Evolutionary conservation across 257 asterid species (phyloP).

Genomic region (Lavandula angustifolia): DNA sequence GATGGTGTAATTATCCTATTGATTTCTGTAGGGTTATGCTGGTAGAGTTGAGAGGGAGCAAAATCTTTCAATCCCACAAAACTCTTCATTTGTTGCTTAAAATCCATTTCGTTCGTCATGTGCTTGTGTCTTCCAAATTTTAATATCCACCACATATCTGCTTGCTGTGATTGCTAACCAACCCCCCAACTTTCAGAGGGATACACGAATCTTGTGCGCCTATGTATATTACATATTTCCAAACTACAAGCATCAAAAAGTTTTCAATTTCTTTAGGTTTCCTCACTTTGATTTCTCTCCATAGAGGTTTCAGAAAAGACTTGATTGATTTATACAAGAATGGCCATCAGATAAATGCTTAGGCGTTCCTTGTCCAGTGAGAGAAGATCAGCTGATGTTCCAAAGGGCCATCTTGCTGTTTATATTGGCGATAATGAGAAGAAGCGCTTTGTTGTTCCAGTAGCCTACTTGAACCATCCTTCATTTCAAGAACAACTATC

Average conservation of each 20-base stretch:
- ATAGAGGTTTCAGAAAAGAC: background rate
- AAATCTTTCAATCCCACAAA: background rate
- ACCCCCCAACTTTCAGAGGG: background rate
- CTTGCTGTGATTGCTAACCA: background rate
- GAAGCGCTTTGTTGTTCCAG: constrained; percentile 14
- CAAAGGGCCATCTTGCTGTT: constrained; percentile 2
- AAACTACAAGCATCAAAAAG: constrained; percentile 2
- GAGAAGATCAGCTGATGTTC: constrained; percentile 30
- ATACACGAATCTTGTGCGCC: background rate
- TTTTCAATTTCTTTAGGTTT: background rate
- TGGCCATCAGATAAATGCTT: constrained; percentile 16
- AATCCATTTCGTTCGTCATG: no score
- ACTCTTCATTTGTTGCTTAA: background rate
- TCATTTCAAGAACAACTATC: constrained; percentile 39
- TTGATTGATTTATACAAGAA: background rate
- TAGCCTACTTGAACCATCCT: constrained; percentile 39
- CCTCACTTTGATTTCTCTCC: background rate
- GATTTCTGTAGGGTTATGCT: no score
- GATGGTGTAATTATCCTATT: no score
- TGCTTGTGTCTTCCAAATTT: no score
- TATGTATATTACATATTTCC: constrained; percentile 16
- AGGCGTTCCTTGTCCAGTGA: constrained; percentile 30
- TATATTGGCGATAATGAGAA: background rate
- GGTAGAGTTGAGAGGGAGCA: background rate
- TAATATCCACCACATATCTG: background rate